phyloP scores from a whole-genome alignment of 345 rosid species.

The Lepidium africanum region DNA sequence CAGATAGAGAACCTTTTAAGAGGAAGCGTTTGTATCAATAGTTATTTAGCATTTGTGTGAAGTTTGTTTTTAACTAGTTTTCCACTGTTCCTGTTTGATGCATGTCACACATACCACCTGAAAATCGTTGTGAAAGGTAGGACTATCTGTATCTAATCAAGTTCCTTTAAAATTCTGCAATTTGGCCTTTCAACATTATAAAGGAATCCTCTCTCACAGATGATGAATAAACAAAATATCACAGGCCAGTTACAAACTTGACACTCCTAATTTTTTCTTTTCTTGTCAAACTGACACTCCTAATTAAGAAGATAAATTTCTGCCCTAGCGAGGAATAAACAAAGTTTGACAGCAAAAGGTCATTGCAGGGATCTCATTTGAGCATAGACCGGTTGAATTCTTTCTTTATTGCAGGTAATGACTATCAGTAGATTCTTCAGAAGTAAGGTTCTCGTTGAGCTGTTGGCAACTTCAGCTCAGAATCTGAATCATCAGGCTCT shows the following conservation, averaged over 20 bases:
- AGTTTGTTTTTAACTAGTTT: not conserved
- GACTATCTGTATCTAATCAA: not conserved
- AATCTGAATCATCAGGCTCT: conserved; percentile 37
- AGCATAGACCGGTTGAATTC: not conserved
- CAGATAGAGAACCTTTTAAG: not conserved
- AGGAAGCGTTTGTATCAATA: not conserved
- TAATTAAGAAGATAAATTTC: not conserved
- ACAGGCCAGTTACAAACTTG: not conserved
- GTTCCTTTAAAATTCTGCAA: not conserved
- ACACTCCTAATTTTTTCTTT: conserved; percentile 8
- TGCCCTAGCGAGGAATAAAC: not conserved
- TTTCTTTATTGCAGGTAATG: conserved; percentile 8
- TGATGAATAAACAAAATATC: not conserved
- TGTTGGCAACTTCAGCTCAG: conserved; percentile 77
- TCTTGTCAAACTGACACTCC: conserved; percentile 6
- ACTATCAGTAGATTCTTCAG: conserved; percentile 8
- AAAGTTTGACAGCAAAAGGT: conserved; percentile 11
- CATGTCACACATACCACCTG: not conserved
- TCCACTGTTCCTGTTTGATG: not conserved
- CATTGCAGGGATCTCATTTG: conserved; percentile 2
- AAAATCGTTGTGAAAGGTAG: not conserved
- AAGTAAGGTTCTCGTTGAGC: conserved; percentile 56
- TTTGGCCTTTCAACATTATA: not conserved
- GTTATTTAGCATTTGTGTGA: conserved; percentile 1
- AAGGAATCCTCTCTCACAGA: not conserved